Evolutionary conservation across 306 rosid genomes (phyloP).

Genomic region (Gleditsia sinensis): DNA sequence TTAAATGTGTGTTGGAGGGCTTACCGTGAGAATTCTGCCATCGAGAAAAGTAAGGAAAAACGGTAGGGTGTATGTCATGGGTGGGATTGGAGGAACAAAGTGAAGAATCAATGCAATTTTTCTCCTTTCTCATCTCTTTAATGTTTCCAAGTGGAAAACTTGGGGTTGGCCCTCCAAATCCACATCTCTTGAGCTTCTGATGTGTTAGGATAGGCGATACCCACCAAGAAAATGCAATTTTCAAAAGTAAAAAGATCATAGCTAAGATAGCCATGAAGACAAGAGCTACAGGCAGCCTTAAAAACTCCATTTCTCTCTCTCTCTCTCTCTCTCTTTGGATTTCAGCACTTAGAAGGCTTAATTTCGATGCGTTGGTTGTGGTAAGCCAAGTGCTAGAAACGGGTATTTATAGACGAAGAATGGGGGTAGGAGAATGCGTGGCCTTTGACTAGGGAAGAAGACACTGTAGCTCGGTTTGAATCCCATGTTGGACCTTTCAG

Average conservation of each 20-base stretch:
- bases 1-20: background rate
- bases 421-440: constrained; percentile 1
- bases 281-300: background rate
- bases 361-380: background rate
- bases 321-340: background rate
- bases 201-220: constrained; percentile 43
- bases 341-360: background rate
- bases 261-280: background rate
- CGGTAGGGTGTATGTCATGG: constrained; percentile 62
- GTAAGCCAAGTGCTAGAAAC: background rate
- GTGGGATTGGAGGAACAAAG: constrained; percentile 11
- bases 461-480: background rate
- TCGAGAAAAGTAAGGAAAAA: constrained; percentile 55
- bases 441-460: background rate
- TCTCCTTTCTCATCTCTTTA: constrained; percentile 50
- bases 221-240: constrained; percentile 44
- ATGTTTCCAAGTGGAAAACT: constrained; percentile 64
- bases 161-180: constrained; percentile 64
- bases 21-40: constrained; percentile 70
- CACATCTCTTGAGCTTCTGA: constrained; percentile 51
- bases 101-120: background rate
- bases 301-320: constrained; percentile 21
- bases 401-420: background rate
- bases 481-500: background rate
- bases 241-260: constrained; percentile 24